Base-by-base conservation (phyloP, 768 basidiomycete genomes). In the Boletus reticulatus region DNA sequence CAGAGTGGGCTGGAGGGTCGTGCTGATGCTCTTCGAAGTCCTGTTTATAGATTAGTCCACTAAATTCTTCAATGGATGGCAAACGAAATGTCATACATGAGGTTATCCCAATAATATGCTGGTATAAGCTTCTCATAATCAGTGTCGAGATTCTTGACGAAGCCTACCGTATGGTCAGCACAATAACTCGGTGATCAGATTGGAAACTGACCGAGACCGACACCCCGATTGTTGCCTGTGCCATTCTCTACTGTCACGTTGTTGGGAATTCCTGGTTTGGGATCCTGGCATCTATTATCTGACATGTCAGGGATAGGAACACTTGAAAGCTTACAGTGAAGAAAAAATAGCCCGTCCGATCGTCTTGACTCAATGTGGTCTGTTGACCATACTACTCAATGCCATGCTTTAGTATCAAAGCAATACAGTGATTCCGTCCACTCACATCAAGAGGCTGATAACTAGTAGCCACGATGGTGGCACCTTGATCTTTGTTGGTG, bases 201-300 rank as follows among this genome's bases (percentile, higher is more conserved):
- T 9, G 6, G 19, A 20, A 41, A 39, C 48, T 50, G 11, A 50
- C 48, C 27, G 48, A 50, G 10, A 19, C 38, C 27, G 5, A 50
- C 6, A 38, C 7, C 7, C 4, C 14, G 6, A 9, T 6, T 7
- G 3, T 39, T 2, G 17, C 4, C 12, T 17, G 38, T 31, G n/a
- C 38, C 8, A 6, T 50, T 41, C 37, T 14, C 17, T 14, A 19
- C 38, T 13, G 9, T n/a, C 27, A 11, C 38, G 1, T 14, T 7
- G 14, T 10, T 5, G n/a, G n/a, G 1, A 8, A 2, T 2, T n/a
- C 38, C 37, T 16, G 2, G 0, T n/a, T 11, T 3, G n/a, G 48
- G 48, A 9, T 6, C 10, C 48, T 50, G 27, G 27, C n/a, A 20
- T 16, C 27, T 20, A 7, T 41, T 14, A 31, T 6, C 19, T 24